Evolutionary conservation across 352 stramenopile species (phyloP).

Genomic region (Pythium insidiosum): DNA sequence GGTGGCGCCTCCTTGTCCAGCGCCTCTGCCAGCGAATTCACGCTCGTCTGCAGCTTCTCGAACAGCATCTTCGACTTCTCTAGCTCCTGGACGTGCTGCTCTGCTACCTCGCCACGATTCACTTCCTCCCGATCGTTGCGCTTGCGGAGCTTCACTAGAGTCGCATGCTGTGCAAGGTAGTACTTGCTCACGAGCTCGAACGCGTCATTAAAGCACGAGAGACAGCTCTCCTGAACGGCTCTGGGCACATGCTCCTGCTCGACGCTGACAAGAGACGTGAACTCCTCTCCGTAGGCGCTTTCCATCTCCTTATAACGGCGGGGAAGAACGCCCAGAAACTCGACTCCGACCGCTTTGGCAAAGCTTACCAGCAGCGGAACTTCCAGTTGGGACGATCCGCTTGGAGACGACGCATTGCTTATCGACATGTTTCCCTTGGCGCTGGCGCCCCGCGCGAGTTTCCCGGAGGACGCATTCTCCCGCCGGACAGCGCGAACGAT

Average conservation of each 20-base stretch:
- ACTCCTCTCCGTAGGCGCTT: slow-evolving; percentile 20
- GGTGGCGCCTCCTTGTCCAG: slow-evolving; percentile 68
- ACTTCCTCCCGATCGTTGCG: slow-evolving; percentile 90
- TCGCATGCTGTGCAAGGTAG: slow-evolving; percentile 85
- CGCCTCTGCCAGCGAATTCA: slow-evolving; percentile 73
- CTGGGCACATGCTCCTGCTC: slow-evolving; percentile 49
- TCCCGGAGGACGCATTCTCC: slow-evolving; percentile 22
- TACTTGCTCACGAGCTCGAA: slow-evolving; percentile 86
- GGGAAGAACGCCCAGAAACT: slow-evolving; percentile 73
- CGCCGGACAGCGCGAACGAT: slow-evolving; percentile 63
- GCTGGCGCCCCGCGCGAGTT: slow-evolving; percentile 14
- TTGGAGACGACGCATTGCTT: slow-evolving; percentile 8
- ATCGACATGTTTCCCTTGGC: slow-evolving; percentile 36
- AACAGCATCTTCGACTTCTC: slow-evolving; percentile 70
- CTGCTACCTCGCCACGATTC: slow-evolving; percentile 69
- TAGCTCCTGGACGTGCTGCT: slow-evolving; percentile 68
- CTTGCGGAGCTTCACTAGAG: slow-evolving; percentile 89
- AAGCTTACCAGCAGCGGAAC: slow-evolving; percentile 92
- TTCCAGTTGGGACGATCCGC: slow-evolving; percentile 55
- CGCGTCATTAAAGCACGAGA: slow-evolving; percentile 79
- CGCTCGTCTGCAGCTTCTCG: slow-evolving; percentile 79
- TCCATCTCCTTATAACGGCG: slow-evolving; percentile 62
- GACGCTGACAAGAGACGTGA: slow-evolving; percentile 26
- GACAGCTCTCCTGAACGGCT: slow-evolving; percentile 57
- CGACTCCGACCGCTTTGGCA: slow-evolving; percentile 87